Conservation (phyloP, 352 stramenopile species). For the Phytophthora foliorum region DNA sequence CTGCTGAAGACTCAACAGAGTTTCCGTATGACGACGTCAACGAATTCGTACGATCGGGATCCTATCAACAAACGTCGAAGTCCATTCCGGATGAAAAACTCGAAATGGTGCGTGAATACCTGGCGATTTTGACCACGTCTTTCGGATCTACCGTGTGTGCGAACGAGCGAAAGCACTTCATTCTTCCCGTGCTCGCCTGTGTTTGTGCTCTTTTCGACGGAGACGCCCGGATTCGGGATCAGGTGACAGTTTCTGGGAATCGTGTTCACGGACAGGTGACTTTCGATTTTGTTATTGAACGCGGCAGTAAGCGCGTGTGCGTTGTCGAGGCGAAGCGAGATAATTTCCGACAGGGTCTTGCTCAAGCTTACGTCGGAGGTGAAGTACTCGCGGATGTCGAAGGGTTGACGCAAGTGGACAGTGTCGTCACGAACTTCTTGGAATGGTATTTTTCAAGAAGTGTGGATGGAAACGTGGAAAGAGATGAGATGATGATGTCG, state of each 20-base stretch:
- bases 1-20: neutral
- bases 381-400: conserved; percentile 42
- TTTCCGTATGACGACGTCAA: neutral
- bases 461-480: conserved; percentile 24
- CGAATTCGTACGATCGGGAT: neutral
- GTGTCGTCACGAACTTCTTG: conserved; percentile 41
- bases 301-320: conserved; percentile 33
- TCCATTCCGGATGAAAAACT: conserved; percentile 28
- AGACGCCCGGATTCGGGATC: neutral
- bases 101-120: conserved; percentile 27
- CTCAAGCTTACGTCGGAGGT: conserved; percentile 36
- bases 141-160: conserved; percentile 16
- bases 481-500: neutral
- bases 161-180: conserved; percentile 34
- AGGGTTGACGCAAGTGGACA: conserved; percentile 38
- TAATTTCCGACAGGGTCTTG: conserved; percentile 36
- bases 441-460: conserved; percentile 41
- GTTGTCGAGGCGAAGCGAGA: conserved; percentile 38
- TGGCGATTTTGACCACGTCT: neutral
- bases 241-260: no score
- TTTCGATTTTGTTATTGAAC: conserved; percentile 43
- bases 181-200: conserved; percentile 33
- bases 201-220: conserved; percentile 5
- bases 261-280: no score
- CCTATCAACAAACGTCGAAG: neutral